phyloP scores from a whole-genome alignment of 1,284 basidiomycete genomes.

The Trichosporon ovoides region DNA sequence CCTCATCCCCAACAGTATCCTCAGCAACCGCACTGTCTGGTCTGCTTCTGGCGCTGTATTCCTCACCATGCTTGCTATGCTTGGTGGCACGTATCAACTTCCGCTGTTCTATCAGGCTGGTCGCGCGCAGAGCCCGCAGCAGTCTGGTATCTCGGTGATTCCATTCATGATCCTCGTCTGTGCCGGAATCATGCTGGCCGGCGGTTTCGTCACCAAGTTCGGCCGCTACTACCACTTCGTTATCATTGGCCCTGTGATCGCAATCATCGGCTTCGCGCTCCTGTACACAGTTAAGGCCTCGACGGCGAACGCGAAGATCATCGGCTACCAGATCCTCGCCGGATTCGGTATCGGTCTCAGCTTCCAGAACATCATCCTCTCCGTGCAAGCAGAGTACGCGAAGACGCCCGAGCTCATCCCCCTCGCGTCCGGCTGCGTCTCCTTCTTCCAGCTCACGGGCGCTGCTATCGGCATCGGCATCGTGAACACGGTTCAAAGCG shows the following conservation, averaged over 20 bases:
- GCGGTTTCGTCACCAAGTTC: slow-evolving; percentile 41
- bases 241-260: slow-evolving; percentile 33
- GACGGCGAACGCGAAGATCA: slow-evolving; percentile 43
- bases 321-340: slow-evolving; percentile 53
- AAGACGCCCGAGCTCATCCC: slow-evolving; percentile 32
- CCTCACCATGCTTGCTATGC: slow-evolving; percentile 50
- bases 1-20: slow-evolving; percentile 35
- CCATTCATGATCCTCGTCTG: slow-evolving; percentile 50
- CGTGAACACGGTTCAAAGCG: slow-evolving; percentile 47
- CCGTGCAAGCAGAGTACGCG: slow-evolving; percentile 51
- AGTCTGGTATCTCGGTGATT: slow-evolving; percentile 52
- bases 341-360: slow-evolving; percentile 42
- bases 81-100: slow-evolving; percentile 46
- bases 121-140: slow-evolving; percentile 42
- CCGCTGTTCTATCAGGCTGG: slow-evolving; percentile 52
- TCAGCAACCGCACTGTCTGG: slow-evolving; percentile 44
- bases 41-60: slow-evolving; percentile 44
- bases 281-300: slow-evolving; percentile 49
- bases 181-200: slow-evolving; percentile 46
- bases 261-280: slow-evolving; percentile 50
- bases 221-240: slow-evolving; percentile 51
- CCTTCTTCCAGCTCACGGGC: slow-evolving; percentile 50
- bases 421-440: slow-evolving; percentile 46
- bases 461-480: slow-evolving; percentile 50
- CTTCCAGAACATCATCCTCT: slow-evolving; percentile 47